Base-by-base conservation (phyloP, 129 eudicot species). In the Sambucus nigra region DNA sequence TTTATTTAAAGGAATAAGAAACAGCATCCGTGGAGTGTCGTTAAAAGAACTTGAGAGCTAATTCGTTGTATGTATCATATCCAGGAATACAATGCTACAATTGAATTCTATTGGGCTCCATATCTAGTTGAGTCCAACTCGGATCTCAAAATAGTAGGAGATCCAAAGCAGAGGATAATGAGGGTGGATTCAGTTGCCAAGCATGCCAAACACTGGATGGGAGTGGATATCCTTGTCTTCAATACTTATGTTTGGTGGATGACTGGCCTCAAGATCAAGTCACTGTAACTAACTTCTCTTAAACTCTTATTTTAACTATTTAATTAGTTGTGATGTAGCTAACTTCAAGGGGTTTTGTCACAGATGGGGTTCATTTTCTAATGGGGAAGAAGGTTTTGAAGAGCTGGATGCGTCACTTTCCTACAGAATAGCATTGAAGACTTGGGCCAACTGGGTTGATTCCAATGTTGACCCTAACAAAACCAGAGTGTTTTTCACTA, bases 391-490 rank as follows among this genome's bases (percentile, higher is more conserved):
- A 64, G 99, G 99, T 23, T 79, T 53, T 26, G 86, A 92, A 73
- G 99, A 86, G 55, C 48, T 92, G 59, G 94, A 86, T 7, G 78
- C 92, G 7, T 52, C 81, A 0, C 81, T 86, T 47, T 79, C 99
- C 0, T 92, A 92, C 64, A 80, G 81, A 56, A 47, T 92, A 29
- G 96, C 73, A 25, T 73, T 92, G 53, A 92, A 74, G 75, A 86
- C 99, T 5, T 92, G 99, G 99, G 99, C 99, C 44, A 92, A 92
- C 27, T 92, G 99, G 99, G 69, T 92, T 20, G 99, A 92, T 65
- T 76, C 99, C 3, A 82, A 78, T 15, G 32, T 92, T 5, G 66
- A 92, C 57, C 75, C 69, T 4, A 86, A 75, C 59, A 80, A 50
- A 61, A 86, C 96, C 0, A 73, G 83, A 2, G 87, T 92, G 42